Evolutionary conservation across 805 yeast species (phyloP).

Genomic region (Wickerhamiella cacticola): DNA sequence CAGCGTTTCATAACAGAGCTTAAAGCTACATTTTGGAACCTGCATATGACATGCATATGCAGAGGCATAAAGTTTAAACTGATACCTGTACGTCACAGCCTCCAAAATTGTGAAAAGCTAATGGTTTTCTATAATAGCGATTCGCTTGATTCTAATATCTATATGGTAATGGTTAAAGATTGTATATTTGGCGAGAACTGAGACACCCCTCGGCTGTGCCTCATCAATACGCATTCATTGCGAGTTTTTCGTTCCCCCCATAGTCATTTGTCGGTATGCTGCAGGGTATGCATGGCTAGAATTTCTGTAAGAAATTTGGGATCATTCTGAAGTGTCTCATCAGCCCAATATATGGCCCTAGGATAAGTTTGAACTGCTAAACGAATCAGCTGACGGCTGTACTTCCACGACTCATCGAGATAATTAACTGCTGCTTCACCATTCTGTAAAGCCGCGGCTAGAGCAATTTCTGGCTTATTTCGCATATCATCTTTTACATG

Average conservation of each 20-base stretch:
- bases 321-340: background rate
- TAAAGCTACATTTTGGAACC: background rate
- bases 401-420: background rate
- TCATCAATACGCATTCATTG: too few relatives aligned
- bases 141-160: too few relatives aligned
- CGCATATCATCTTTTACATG: background rate
- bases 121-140: too few relatives aligned
- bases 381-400: background rate
- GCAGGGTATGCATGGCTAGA: background rate
- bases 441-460: background rate
- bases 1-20: conserved; percentile 1
- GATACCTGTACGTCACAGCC: too few relatives aligned
- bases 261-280: background rate
- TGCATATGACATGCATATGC: background rate
- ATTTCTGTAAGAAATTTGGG: background rate
- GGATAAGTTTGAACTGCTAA: background rate
- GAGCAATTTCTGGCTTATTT: background rate
- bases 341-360: background rate
- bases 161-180: too few relatives aligned
- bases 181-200: too few relatives aligned
- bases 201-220: too few relatives aligned
- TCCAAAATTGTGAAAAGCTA: too few relatives aligned
- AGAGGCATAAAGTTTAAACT: background rate
- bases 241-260: too few relatives aligned
- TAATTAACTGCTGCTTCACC: background rate